These are phyloP conservation scores for Jacaranda copaia DNA, from an alignment of 257 asterid genomes.

Conservation along the genomic window DNA sequence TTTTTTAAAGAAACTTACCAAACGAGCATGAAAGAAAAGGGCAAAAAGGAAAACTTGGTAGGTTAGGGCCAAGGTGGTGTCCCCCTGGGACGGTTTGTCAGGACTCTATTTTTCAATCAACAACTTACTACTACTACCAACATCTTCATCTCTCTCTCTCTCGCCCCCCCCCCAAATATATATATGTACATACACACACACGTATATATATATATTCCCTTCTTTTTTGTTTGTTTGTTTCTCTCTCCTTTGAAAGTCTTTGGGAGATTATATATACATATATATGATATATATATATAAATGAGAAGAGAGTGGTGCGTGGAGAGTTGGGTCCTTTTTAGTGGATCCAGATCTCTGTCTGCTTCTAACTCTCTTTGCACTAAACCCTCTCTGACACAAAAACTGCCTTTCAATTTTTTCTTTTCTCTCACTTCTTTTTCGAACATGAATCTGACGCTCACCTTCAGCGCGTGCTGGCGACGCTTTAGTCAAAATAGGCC, in stretches of 20 bases:
- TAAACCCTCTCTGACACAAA: constrained; percentile 32
- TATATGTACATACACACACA: background rate
- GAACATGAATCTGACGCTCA: constrained; percentile 16
- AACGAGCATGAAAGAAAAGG: background rate
- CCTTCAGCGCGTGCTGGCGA: constrained; percentile 2
- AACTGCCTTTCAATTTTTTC: background rate
- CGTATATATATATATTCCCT: background rate
- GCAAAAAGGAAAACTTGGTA: background rate
- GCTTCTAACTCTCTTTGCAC: constrained; percentile 25
- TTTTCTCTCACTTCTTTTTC: constrained; percentile 27
- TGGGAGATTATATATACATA: background rate
- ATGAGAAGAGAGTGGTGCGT: background rate
- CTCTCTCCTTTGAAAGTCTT: background rate
- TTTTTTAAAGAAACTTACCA: background rate
- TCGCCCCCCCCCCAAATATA: too few relatives aligned
- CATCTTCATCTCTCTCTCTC: constrained; percentile 15
- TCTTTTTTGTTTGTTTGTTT: background rate
- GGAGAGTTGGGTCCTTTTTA: constrained; percentile 14
- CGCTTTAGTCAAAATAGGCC: background rate
- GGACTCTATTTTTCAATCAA: constrained; percentile 31
- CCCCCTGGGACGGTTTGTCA: constrained; percentile 35
- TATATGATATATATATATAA: too few relatives aligned
- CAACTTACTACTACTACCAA: background rate
- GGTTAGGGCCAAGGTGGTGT: constrained; percentile 16
- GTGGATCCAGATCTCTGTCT: constrained; percentile 25